A percentile compares a stretch with the other conserved stretches of the same genome.
phyloP scores from a whole-genome alignment of 148 eudicot species.

The Chenopodium album region DNA sequence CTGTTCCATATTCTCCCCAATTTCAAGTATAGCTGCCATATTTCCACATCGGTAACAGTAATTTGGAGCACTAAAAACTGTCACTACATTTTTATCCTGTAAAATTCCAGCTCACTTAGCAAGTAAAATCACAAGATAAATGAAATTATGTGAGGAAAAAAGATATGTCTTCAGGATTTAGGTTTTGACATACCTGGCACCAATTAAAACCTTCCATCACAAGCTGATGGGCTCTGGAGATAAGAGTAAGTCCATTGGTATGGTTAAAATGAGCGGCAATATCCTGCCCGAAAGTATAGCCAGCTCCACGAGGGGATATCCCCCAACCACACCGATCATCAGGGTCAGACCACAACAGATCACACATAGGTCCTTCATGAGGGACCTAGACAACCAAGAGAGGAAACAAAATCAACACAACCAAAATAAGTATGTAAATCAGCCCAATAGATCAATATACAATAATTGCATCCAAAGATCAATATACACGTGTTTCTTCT shows the following conservation, averaged over 20 bases:
- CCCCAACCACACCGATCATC: slow-evolving; percentile 99
- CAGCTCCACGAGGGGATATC: slow-evolving; percentile 97
- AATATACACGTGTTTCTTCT: not conserved
- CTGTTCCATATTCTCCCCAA: slow-evolving; percentile 92
- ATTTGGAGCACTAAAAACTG: slow-evolving; percentile 89
- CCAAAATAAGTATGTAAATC: not conserved
- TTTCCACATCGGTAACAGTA: slow-evolving; percentile 91
- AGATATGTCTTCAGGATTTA: not conserved
- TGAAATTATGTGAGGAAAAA: not conserved
- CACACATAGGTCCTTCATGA: slow-evolving; percentile 99
- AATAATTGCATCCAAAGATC: not conserved
- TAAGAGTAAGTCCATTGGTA: slow-evolving; percentile 86
- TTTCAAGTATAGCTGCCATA: slow-evolving; percentile 90
- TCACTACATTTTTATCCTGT: slow-evolving; percentile 87
- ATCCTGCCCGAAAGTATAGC: slow-evolving; percentile 96
- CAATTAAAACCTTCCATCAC: slow-evolving; percentile 98
- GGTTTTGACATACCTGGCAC: slow-evolving; percentile 69
- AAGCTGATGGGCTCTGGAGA: slow-evolving; percentile 95
- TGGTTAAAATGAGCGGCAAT: slow-evolving; percentile 82
- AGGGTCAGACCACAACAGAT: slow-evolving; percentile 97
- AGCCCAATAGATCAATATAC: not conserved
- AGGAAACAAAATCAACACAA: not conserved
- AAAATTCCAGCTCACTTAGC: slow-evolving; percentile 7
- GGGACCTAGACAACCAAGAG: slow-evolving; percentile 57
- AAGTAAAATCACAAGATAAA: not conserved